Conservation (phyloP, 352 stramenopile genomes). For the Halophytophthora batemanensis region DNA sequence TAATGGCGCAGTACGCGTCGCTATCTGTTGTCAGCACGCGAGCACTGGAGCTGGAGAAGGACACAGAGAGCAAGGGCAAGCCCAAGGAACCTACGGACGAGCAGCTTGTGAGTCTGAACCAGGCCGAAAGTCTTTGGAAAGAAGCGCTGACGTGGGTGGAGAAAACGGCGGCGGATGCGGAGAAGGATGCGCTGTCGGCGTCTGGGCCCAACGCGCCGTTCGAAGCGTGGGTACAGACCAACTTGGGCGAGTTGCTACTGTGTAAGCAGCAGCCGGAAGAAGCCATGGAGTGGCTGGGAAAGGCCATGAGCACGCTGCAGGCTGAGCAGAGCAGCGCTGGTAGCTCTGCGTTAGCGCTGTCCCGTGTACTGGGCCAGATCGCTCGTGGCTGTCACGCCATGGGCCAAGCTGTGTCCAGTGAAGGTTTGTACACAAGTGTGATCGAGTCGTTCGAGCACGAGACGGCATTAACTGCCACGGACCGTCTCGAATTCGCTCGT, state of each 20-base stretch:
- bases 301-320: constrained; percentile 61
- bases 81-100: constrained; percentile 24
- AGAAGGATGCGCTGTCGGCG: constrained; percentile 42
- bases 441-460: constrained; percentile 72
- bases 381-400: constrained; percentile 58
- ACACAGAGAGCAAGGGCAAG: constrained; percentile 22
- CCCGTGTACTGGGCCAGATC: constrained; percentile 63
- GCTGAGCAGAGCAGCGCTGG: constrained; percentile 40
- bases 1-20: constrained; percentile 67
- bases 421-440: constrained; percentile 67
- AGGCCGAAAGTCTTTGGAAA: constrained; percentile 67
- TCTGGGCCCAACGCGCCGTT: constrained; percentile 57
- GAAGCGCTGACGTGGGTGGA: constrained; percentile 66
- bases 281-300: constrained; percentile 67
- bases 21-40: constrained; percentile 50
- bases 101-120: constrained; percentile 49
- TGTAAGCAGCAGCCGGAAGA: constrained; percentile 56
- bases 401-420: constrained; percentile 66
- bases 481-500: constrained; percentile 67
- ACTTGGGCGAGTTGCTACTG: constrained; percentile 65
- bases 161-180: constrained; percentile 35
- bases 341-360: constrained; percentile 52
- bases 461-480: constrained; percentile 38
- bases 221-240: constrained; percentile 65
- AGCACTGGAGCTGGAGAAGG: constrained; percentile 25